These are phyloP conservation scores for Lotus japonicus DNA, from an alignment of 306 rosid genomes.

Conservation along the genomic window DNA sequence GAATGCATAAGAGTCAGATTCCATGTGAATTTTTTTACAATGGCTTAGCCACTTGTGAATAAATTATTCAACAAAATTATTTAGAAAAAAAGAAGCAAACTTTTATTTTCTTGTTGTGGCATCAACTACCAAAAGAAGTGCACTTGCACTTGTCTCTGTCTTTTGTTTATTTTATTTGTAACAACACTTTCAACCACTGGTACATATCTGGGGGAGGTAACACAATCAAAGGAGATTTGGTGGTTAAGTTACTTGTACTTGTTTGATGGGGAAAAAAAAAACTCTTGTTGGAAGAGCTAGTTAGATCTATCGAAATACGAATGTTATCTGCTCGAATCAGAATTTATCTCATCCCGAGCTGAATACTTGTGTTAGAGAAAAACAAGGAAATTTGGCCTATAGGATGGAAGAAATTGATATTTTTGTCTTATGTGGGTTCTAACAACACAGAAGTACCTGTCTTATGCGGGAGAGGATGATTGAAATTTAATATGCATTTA, in stretches of 20 bases:
- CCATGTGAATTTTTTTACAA: constrained; percentile 9
- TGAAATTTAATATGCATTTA: too few species aligned
- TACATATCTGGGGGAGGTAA: background rate
- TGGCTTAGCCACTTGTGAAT: constrained; percentile 16
- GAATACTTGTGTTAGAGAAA: too few species aligned
- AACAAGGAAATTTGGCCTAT: background rate
- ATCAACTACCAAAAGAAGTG: constrained; percentile 18
- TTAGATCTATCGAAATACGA: too few species aligned
- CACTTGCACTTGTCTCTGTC: constrained; percentile 21
- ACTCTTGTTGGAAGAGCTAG: too few species aligned
- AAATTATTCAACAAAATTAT: constrained; percentile 13
- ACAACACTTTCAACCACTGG: background rate
- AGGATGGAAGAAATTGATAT: background rate
- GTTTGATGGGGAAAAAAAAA: too few species aligned
- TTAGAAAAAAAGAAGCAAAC: background rate
- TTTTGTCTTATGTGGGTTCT: constrained; percentile 3
- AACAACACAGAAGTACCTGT: background rate
- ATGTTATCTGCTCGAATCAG: too few species aligned
- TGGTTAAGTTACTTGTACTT: too few species aligned
- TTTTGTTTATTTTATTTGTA: background rate
- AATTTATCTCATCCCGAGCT: too few species aligned
- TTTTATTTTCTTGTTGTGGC: background rate
- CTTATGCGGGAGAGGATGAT: too few species aligned
- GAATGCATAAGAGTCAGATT: constrained; percentile 2
- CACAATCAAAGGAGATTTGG: background rate